phyloP scores from a whole-genome alignment of 495 filamentous ascomycete genomes.

The Xylaria grammica region DNA sequence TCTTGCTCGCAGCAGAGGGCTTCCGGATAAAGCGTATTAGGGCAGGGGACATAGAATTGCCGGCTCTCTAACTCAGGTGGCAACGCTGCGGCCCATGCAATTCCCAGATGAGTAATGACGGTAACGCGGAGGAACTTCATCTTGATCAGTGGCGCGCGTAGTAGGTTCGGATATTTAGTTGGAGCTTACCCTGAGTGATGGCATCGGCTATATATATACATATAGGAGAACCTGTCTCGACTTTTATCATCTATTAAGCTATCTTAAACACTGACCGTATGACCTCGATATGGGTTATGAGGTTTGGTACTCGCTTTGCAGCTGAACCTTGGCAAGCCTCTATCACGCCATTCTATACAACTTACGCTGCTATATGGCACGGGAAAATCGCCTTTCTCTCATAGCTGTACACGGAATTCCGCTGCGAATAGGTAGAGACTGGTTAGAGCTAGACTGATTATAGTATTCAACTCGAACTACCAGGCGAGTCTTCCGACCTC shows the following conservation, averaged over 20 bases:
- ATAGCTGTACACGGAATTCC: too few species aligned
- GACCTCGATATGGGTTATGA: neutral
- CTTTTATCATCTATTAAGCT: too few species aligned
- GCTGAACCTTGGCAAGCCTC: constrained; percentile 1
- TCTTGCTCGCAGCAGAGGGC: neutral
- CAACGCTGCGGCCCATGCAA: neutral
- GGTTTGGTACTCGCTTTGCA: neutral
- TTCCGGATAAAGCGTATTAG: neutral
- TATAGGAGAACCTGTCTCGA: neutral
- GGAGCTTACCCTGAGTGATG: neutral
- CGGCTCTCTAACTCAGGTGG: neutral
- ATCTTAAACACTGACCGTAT: neutral
- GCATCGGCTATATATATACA: neutral
- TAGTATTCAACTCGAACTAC: too few species aligned
- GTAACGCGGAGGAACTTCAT: neutral
- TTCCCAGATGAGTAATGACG: neutral
- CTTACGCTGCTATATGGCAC: too few species aligned
- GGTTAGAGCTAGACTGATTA: too few species aligned
- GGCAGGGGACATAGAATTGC: neutral
- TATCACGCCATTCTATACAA: neutral
- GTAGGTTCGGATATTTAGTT: neutral
- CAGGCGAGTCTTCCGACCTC: too few species aligned
- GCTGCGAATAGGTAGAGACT: too few species aligned
- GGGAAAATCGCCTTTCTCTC: too few species aligned
- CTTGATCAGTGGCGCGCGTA: neutral